Evolutionary conservation across 164 flowering plant genomes (phyloP).

Genomic region (Annona cherimola): DNA sequence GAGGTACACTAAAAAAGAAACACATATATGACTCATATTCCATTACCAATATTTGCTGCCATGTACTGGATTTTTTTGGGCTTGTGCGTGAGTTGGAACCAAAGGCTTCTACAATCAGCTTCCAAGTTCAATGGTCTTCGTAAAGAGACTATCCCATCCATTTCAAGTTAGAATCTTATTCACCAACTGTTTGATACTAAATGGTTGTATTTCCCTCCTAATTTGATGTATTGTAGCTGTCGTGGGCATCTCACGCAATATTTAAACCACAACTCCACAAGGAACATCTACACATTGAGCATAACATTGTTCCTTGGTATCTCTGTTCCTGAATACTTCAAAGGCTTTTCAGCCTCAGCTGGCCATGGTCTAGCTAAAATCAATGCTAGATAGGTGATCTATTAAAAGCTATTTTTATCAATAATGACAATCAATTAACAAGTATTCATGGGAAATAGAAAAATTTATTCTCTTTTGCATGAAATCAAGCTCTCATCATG

Average conservation of each 20-base stretch:
- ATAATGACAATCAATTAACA: no score
- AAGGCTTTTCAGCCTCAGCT: constrained; percentile 26
- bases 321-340: constrained; percentile 82
- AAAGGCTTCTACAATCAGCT: neutral
- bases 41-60: constrained; percentile 88
- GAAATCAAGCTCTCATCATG: neutral
- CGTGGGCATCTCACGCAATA: constrained; percentile 76
- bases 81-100: constrained; percentile 66
- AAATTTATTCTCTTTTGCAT: neutral
- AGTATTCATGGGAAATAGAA: no score
- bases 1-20: no score
- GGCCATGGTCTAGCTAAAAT: constrained; percentile 79
- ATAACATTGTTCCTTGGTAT: constrained; percentile 78
- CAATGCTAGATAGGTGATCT: constrained; percentile 77
- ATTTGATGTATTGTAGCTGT: constrained; percentile 52
- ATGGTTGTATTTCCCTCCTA: neutral
- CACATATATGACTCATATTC: constrained; percentile 27
- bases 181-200: neutral
- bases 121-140: no score
- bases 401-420: neutral
- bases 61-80: constrained; percentile 83
- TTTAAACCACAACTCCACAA: constrained; percentile 68
- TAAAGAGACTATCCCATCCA: no score
- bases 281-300: constrained; percentile 79
- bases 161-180: neutral